Evolutionary conservation across 495 filamentous ascomycete genomes (phyloP).

Genomic region (Annulohypoxylon moriforme): DNA sequence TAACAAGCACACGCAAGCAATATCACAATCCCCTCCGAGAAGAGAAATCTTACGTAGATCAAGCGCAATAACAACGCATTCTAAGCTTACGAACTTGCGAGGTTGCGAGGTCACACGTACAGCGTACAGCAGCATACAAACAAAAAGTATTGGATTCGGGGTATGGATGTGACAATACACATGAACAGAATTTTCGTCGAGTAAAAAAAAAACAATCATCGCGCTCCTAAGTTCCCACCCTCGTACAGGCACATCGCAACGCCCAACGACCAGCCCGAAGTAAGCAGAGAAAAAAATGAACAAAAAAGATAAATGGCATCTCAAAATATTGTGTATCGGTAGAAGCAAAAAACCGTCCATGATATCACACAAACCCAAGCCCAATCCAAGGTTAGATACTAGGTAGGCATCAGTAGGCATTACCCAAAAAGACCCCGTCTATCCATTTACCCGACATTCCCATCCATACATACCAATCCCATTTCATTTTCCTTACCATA

Average conservation of each 20-base stretch:
- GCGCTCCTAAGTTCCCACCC: constrained; percentile 12
- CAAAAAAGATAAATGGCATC: constrained; percentile 1
- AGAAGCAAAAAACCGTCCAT: constrained; percentile 3
- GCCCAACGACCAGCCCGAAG: constrained; percentile 13
- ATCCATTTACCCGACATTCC: neutral
- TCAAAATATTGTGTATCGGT: neutral
- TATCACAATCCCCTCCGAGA: neutral
- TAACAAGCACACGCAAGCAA: neutral
- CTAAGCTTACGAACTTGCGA: neutral
- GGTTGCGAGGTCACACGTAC: neutral
- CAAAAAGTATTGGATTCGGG: constrained; percentile 11
- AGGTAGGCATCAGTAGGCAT: neutral
- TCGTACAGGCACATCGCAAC: constrained; percentile 26
- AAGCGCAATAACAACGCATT: neutral
- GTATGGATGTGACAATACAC: constrained; percentile 19
- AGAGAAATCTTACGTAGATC: neutral
- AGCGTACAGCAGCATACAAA: neutral
- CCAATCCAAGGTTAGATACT: constrained; percentile 15
- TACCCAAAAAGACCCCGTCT: constrained; percentile 5
- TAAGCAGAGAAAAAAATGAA: neutral
- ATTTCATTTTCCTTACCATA: neutral
- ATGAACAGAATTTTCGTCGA: neutral
- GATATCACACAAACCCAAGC: constrained; percentile 3
- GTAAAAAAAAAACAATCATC: constrained; percentile 1
- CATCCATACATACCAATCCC: neutral